Evolutionary conservation across 805 yeast genomes (phyloP), one percentile per base, ranked within the genome.

Genomic region (Zygosaccharomyces lentus): DNA sequence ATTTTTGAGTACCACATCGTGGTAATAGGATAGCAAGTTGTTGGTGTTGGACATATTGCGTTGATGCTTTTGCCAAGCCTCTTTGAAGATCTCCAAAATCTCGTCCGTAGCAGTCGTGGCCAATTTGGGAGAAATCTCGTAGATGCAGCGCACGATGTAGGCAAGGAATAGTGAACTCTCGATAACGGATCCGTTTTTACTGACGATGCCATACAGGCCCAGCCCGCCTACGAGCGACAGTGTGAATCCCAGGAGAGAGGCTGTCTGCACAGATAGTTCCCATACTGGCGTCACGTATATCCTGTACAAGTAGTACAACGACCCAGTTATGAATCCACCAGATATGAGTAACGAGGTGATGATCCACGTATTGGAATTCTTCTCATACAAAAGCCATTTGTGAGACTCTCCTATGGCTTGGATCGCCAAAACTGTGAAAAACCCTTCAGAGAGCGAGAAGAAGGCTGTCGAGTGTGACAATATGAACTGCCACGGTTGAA

Each of bases 331-430:
- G 30, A 86, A 76, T 32, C 84, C 77, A 4, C 95, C 90, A 42
- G 90, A 79, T 1, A 80, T 70, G 37, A 87, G 66, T 36, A 93
- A 74, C 47, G 84, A 80, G 1, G 82, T 76, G 31, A 91, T 81
- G 41, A 86, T 77, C 90, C 95, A 86, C 27, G 80, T 69, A 57
- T 89, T 96, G 4, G 88, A 80, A 52, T 77, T 79, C 47, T 74
- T 58, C 45, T 56, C 60, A 34, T 54, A 46, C 10, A 55, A 78
- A 37, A 87, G 69, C 84, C 90, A 83, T 50, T 77, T 75, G 43
- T 86, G 75, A 7, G 87, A 80, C 57, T 89, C 89, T 7, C 98
- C 96, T 34, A 87, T 76, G 10, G 96, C 87, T 68, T 93, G 99
- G 50, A 93, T 88, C n/a, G 88, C 82, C 46, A 93, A 72, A 21